Evolutionary conservation across 139 green algal genomes (phyloP), one percentile per base, ranked within the genome.

Genomic region (Chlorella ohadii): DNA sequence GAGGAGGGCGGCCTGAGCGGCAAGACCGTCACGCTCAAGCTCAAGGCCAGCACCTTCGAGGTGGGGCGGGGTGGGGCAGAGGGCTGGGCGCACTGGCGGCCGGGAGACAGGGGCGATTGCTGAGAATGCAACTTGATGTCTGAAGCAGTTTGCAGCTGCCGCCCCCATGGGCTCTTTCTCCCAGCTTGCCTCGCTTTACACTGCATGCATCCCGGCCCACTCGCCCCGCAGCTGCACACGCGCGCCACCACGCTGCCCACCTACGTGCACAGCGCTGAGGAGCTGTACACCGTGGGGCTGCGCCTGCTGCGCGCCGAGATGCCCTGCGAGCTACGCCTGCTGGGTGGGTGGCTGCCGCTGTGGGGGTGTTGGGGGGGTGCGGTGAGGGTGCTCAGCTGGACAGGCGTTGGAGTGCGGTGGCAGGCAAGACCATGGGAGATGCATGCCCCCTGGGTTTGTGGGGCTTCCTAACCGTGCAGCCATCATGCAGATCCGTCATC

Each of bases 1-100:
- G 19, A 56, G 16, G 93, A 96, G 82, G 85, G 51, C 12, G 51
- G 78, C 13, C 89, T 98, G n/a, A 85, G 91, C 64, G 95, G 91
- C 31, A 91, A 84, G n/a, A 96, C 91, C 20, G 19, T 98, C 27
- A 97, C 93, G 0, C 91, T 98, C 33, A 98, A 98, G 83, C 82
- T 98, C 31, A 98, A 98, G 85, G 70, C 85, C 6, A 72, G 82
- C 41, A 88, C 64, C 15, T 98, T 97, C 83, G 89, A 95, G 84
- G 86, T 96, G 73, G 19, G 74, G 16, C 7, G 22, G 15, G 3
- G 39, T 65, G 31, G 20, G 27, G 44, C 44, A 51, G n/a, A 51
- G 6, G 44, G 44, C 44, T 72, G 17, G 44, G 44, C 44, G 44
- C 7, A 6, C 9, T 51, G 44, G n/a, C n/a, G n/a, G n/a, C n/a